Percentiles rank a stretch among this genome's conserved stretches.
These are phyloP conservation scores for carrot (Daucus carota) DNA, from an alignment of 129 eudicot genomes.

Conservation along the genomic window DH1_v3.0 NC_030386.2:19617001-19617500, in stretches of 20 bases:
- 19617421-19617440: not conserved
- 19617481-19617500: not conserved
- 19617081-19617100: not conserved
- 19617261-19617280: not conserved
- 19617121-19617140: not conserved
- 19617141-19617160: not conserved
- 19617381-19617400: not conserved
- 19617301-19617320: constrained; percentile 17
- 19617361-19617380: not conserved
- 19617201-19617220: not conserved
- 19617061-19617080: constrained; percentile 9
- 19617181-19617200: not conserved
- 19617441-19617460: not conserved
- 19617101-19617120: not conserved
- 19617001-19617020: constrained; percentile 37
- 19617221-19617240: not conserved
- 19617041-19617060: constrained; percentile 15
- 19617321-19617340: constrained; percentile 1
- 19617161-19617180: constrained; percentile 11
- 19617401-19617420: not conserved
- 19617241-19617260: not conserved
- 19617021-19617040: constrained; percentile 20
- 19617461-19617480: not conserved
- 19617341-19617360: not conserved
- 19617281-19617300: not conserved